These are phyloP conservation scores for Circinella umbellata DNA, from an alignment of 371 early-diverging fungal species.

Conservation along the genomic window DNA sequence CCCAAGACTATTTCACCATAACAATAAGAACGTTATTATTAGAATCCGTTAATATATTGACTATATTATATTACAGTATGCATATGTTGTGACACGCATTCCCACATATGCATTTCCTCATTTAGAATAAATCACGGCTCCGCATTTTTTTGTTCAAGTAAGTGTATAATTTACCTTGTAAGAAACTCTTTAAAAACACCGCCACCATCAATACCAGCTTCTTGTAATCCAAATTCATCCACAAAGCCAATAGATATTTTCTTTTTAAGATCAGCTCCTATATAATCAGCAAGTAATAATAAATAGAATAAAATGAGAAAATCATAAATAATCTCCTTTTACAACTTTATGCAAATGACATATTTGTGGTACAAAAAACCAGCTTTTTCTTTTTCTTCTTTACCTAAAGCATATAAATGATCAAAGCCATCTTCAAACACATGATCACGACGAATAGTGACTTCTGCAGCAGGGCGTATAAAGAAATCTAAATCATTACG, in stretches of 20 bases:
- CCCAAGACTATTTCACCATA: conserved; percentile 49
- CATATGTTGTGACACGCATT: no score
- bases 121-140: neutral
- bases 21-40: neutral
- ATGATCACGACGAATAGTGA: conserved; percentile 72
- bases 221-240: conserved; percentile 81
- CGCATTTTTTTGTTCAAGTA: neutral
- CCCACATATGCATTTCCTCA: neutral
- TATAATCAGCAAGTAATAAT: neutral
- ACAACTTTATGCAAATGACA: neutral
- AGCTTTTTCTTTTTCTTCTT: conserved; percentile 1
- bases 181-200: conserved; percentile 85
- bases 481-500: conserved; percentile 31
- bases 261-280: conserved; percentile 63
- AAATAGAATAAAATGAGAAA: neutral
- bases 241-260: conserved; percentile 88
- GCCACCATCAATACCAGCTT: conserved; percentile 96
- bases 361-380: no score
- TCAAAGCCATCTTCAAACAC: conserved; percentile 91
- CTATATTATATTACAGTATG: no score
- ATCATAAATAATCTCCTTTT: neutral
- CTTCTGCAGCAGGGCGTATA: conserved; percentile 36
- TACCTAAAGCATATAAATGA: conserved; percentile 65
- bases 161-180: conserved; percentile 52
- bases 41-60: no score